Conservation (phyloP, 768 basidiomycete genomes). For the Candolleomyces efflorescens region DNA sequence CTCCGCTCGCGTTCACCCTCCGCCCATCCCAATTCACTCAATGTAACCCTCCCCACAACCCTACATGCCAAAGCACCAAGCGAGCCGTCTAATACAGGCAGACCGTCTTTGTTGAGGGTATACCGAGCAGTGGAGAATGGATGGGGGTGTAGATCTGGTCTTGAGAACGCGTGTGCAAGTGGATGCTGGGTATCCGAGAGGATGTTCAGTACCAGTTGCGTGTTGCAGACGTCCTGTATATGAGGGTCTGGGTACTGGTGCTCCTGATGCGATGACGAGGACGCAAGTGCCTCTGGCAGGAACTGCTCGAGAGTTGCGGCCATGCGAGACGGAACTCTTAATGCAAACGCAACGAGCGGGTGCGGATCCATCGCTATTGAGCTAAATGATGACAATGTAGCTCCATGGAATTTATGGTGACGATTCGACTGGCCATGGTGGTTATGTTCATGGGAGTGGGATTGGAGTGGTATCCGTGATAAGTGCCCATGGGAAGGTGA, state of each 20-base stretch:
- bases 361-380: slow-evolving; percentile 87
- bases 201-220: slow-evolving; percentile 75
- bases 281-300: slow-evolving; percentile 9
- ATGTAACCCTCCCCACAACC: slow-evolving; percentile 55
- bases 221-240: not conserved
- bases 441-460: not conserved
- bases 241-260: slow-evolving; percentile 9
- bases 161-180: slow-evolving; percentile 66
- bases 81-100: slow-evolving; percentile 54
- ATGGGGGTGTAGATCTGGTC: slow-evolving; percentile 60
- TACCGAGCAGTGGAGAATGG: slow-evolving; percentile 46
- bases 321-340: slow-evolving; percentile 88
- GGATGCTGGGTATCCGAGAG: slow-evolving; percentile 64
- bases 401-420: slow-evolving; percentile 61
- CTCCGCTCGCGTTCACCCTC: slow-evolving; percentile 9
- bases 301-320: slow-evolving; percentile 50
- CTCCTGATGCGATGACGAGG: slow-evolving; percentile 18
- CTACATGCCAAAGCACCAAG: slow-evolving; percentile 74
- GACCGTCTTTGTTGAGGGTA: slow-evolving; percentile 42
- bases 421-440: not conserved
- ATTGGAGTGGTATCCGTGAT: not conserved
- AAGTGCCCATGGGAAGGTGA: slow-evolving; percentile 1
- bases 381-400: slow-evolving; percentile 90
- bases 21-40: slow-evolving; percentile 49
- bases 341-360: slow-evolving; percentile 85